Percentiles rank a stretch among this genome's conserved stretches.
Evolutionary conservation across 257 asterid genomes (phyloP).

Genomic region (Henckelia pumila): DNA sequence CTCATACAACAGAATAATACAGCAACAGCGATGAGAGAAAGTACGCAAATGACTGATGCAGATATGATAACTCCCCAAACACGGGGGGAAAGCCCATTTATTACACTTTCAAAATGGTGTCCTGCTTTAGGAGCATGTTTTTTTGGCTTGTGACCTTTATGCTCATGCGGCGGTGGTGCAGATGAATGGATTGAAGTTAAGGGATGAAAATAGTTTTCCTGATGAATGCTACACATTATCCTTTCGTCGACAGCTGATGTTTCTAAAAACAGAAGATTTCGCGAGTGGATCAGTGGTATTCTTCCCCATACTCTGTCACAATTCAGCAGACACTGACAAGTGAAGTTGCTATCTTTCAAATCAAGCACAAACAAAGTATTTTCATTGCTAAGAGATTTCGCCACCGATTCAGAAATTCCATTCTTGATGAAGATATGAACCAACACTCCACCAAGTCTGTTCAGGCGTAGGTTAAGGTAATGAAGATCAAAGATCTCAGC

Average conservation of each 20-base stretch:
- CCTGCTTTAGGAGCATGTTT: slow-evolving; percentile 4
- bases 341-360: slow-evolving; percentile 22
- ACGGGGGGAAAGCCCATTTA: background rate
- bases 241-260: background rate
- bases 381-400: slow-evolving; percentile 16
- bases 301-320: slow-evolving; percentile 10
- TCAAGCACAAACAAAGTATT: slow-evolving; percentile 18
- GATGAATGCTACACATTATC: slow-evolving; percentile 2
- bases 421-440: slow-evolving; percentile 15
- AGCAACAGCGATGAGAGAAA: slow-evolving; percentile 21
- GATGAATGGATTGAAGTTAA: background rate
- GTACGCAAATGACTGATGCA: slow-evolving; percentile 14
- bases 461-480: slow-evolving; percentile 35
- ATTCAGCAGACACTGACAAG: slow-evolving; percentile 12
- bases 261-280: slow-evolving; percentile 19
- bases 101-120: background rate
- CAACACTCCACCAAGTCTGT: slow-evolving; percentile 23
- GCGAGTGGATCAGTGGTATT: slow-evolving; percentile 13
- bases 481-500: slow-evolving; percentile 31
- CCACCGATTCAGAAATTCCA: slow-evolving; percentile 16
- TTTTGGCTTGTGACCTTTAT: background rate
- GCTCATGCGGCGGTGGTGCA: background rate
- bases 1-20: slow-evolving; percentile 18
- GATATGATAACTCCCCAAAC: slow-evolving; percentile 11
- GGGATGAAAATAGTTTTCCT: background rate